Conservation (phyloP, 352 stramenopile genomes). For the Phytophthora melonis region DNA sequence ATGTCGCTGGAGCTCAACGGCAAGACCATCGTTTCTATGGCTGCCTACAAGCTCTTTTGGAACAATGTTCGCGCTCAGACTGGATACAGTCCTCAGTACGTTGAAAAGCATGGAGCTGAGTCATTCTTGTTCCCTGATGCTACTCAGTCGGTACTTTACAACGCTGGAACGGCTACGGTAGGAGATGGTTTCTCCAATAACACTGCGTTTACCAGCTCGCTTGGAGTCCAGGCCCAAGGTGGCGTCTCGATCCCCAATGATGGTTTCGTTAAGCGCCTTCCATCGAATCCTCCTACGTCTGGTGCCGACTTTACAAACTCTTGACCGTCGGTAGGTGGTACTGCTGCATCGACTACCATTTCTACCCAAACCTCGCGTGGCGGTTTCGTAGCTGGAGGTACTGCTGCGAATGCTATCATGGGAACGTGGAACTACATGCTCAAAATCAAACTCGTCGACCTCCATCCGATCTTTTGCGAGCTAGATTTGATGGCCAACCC, state of each 20-base stretch:
- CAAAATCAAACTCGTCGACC: conserved; percentile 7
- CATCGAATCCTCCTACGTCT: conserved; percentile 19
- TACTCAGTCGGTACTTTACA: conserved; percentile 7
- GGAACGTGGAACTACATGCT: conserved; percentile 19
- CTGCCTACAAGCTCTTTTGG: conserved; percentile 34
- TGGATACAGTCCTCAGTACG: conserved; percentile 23
- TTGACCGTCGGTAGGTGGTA: background rate
- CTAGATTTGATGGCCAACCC: conserved; percentile 16
- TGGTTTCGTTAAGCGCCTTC: conserved; percentile 11
- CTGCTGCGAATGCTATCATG: conserved; percentile 4
- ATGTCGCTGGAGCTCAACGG: conserved; percentile 36
- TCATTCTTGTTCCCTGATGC: conserved; percentile 38
- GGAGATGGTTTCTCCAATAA: conserved; percentile 32
- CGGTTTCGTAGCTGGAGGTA: background rate
- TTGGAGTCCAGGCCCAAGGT: no score
- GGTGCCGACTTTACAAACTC: conserved; percentile 4
- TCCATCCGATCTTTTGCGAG: conserved; percentile 7
- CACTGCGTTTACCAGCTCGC: background rate
- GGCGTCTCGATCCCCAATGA: conserved; percentile 17
- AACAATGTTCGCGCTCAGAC: conserved; percentile 45
- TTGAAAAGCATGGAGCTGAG: conserved; percentile 43
- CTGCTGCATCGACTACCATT: background rate
- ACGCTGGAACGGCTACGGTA: no score
- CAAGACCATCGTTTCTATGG: conserved; percentile 28
- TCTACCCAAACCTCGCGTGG: background rate